Base-by-base conservation (phyloP, 164 flowering plant genomes). In the grape (Vitis vinifera) region DNA sequence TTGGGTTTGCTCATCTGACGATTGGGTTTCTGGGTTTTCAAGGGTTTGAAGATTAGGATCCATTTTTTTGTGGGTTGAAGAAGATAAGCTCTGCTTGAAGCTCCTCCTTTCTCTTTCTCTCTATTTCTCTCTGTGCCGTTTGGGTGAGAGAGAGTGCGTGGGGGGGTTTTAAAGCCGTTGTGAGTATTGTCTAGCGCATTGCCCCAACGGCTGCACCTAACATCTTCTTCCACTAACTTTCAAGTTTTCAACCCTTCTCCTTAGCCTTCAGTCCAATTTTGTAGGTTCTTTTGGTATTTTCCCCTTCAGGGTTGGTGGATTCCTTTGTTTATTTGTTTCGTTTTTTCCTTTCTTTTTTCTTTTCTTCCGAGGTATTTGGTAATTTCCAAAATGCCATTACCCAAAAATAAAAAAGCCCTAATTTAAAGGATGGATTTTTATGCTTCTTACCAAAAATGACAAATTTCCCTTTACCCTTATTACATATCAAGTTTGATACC, bases 1-100 rank as follows among this genome's bases (percentile, higher is more conserved):
- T 51, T 79, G 75, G 49, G 75, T 67, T 19, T 77, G 78, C 68
- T 76, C 79, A 19, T 88, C 80, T 19, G 67, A 31, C 14, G 72
- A 51, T 51, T 74, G 73, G 75, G 76, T 12, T 27, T 84, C 80
- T 65, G 86, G 76, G 73, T 71, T 68, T 67, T 79, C 80, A 13
- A 53, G 51, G 64, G 14, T 69, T 74, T 74, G 80, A 60, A 48
- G 55, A 10, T 66, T 78, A 73, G 84, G 51, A 77, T 81, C 89
- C 91, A 86, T 84, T 71, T 66, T 44, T 52, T 12, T 5, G 23
- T 47, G 16, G 17, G 13, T 15, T 23, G 59, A 12, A 0, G 59
- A 31, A 23, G 69, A 19, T n/a, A 49, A 30, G 60, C 55, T 52
- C 60, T 51, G 47, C 16, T 13, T 48, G 16, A 37, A 37, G 44